Conservation (phyloP, 352 stramenopile species). For the Halophytophthora polymorphica region DNA sequence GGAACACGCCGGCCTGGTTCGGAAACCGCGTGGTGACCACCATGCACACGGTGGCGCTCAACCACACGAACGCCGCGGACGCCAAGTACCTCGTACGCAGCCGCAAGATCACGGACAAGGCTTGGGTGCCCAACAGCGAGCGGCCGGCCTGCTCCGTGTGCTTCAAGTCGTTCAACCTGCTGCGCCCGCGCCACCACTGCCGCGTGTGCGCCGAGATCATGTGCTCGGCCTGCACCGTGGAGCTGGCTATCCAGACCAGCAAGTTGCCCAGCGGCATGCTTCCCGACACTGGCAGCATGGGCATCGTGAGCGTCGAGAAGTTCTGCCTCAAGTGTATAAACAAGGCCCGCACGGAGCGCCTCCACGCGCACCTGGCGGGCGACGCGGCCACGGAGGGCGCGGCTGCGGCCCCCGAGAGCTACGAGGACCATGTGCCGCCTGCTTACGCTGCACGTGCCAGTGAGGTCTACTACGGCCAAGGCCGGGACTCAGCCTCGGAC, state of each 20-base stretch:
- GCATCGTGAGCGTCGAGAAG: constrained; percentile 71
- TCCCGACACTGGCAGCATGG: constrained; percentile 45
- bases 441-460: constrained; percentile 27
- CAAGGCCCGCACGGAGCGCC: constrained; percentile 53
- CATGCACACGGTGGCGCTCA: constrained; percentile 32
- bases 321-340: constrained; percentile 83
- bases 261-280: constrained; percentile 52
- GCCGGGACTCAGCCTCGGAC: constrained; percentile 31
- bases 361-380: constrained; percentile 28
- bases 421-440: constrained; percentile 18
- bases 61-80: constrained; percentile 48
- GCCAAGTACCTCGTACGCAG: constrained; percentile 62
- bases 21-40: constrained; percentile 57
- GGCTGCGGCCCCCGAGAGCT: background rate
- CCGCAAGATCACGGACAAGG: constrained; percentile 58
- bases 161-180: constrained; percentile 73
- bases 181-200: constrained; percentile 78
- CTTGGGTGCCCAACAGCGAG: constrained; percentile 69
- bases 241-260: constrained; percentile 53
- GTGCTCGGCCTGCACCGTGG: constrained; percentile 64
- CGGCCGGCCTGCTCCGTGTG: constrained; percentile 67
- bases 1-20: constrained; percentile 66
- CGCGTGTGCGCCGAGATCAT: constrained; percentile 83
- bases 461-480: constrained; percentile 29
- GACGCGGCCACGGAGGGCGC: constrained; percentile 17